Evolutionary conservation across 1,284 basidiomycete species (phyloP).

Genomic region (Malassezia sp.): DNA sequence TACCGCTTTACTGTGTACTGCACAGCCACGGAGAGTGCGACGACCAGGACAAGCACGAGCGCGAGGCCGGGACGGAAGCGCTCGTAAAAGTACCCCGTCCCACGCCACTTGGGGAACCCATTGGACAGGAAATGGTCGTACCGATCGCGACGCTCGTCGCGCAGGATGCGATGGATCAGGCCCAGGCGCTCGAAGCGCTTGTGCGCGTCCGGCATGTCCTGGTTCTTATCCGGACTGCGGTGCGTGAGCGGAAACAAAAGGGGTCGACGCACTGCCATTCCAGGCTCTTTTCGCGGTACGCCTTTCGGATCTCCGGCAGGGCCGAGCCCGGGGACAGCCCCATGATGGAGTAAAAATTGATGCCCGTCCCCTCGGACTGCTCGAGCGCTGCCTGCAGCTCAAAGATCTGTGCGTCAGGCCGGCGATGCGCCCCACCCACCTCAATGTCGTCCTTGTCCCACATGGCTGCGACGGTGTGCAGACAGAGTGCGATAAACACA

Average conservation of each 20-base stretch:
- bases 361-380: conserved; percentile 22
- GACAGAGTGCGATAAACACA: conserved; percentile 8
- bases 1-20: conserved; percentile 20
- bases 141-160: conserved; percentile 38
- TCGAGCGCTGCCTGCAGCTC: conserved; percentile 39
- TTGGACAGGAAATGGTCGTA: conserved; percentile 42
- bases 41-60: conserved; percentile 23
- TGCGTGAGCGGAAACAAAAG: conserved; percentile 3
- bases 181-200: conserved; percentile 41
- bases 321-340: conserved; percentile 22
- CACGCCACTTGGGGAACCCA: conserved; percentile 43
- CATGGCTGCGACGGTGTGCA: conserved; percentile 4
- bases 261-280: conserved; percentile 39
- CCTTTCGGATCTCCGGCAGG: conserved; percentile 28
- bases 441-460: conserved; percentile 40
- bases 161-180: conserved; percentile 40
- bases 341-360: conserved; percentile 40
- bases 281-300: conserved; percentile 36
- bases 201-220: conserved; percentile 21
- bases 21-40: conserved; percentile 20
- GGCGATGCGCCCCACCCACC: conserved; percentile 8
- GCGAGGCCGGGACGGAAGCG: conserved; percentile 35
- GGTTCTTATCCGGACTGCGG: conserved; percentile 41
- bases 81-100: conserved; percentile 38
- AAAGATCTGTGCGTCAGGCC: conserved; percentile 29